These are phyloP conservation scores for Mycena galopus DNA, from an alignment of 768 basidiomycete species.

Conservation along the genomic window DNA sequence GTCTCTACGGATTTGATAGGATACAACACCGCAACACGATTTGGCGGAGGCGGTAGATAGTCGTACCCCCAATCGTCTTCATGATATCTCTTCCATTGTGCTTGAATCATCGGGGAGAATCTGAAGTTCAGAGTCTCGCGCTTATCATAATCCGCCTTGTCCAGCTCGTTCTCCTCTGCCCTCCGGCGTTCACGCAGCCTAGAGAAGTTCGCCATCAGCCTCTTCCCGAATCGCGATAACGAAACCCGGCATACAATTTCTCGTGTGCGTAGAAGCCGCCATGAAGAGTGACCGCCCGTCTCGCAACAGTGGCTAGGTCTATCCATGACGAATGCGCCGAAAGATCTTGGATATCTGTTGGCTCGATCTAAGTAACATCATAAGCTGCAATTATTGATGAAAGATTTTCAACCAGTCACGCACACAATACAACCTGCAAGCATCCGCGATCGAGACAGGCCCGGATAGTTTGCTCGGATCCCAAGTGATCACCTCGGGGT, in stretches of 20 bases:
- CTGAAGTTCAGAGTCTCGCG: background rate
- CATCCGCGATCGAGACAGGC: constrained; percentile 22
- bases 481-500: constrained; percentile 13
- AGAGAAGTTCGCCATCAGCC: background rate
- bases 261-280: constrained; percentile 19
- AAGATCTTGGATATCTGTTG: constrained; percentile 3
- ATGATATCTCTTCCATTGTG: background rate
- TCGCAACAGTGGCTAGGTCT: constrained; percentile 17
- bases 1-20: background rate
- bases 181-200: background rate
- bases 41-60: background rate
- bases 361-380: background rate
- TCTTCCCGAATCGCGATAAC: background rate
- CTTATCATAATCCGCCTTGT: background rate
- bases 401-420: background rate
- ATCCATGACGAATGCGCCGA: constrained; percentile 4
- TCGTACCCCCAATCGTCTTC: background rate
- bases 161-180: background rate
- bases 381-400: background rate
- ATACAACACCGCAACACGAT: constrained; percentile 22
- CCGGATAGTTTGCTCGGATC: constrained; percentile 11
- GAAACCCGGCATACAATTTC: background rate
- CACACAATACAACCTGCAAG: constrained; percentile 26
- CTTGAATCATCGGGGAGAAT: background rate
- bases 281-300: constrained; percentile 13